Evolutionary conservation across 768 basidiomycete genomes (phyloP).

Genomic region (Agaricus bisporus): DNA sequence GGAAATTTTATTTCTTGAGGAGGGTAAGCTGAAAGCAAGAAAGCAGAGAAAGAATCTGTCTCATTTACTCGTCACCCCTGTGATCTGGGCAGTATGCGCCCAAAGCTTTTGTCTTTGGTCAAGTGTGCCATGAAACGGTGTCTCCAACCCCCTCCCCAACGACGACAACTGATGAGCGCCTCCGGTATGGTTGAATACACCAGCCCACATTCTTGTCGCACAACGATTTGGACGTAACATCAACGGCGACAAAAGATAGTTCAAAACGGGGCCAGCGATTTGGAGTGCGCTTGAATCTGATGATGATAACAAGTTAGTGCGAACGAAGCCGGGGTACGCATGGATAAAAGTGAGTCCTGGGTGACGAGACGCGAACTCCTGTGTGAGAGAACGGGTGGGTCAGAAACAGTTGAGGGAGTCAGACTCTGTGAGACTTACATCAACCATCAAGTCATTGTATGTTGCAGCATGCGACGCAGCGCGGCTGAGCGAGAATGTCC

Average conservation of each 20-base stretch:
- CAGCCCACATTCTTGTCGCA: constrained; percentile 31
- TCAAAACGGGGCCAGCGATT: constrained; percentile 14
- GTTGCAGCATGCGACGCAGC: constrained; percentile 26
- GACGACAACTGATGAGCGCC: constrained; percentile 27
- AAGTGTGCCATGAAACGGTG: constrained; percentile 28
- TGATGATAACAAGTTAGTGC: constrained; percentile 22
- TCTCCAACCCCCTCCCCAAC: constrained; percentile 25
- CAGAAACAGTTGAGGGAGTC: neutral
- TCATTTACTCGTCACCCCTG: neutral
- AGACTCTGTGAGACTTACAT: constrained; percentile 23
- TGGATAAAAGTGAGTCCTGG: constrained; percentile 34
- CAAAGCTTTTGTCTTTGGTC: constrained; percentile 30
- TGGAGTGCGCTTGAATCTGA: constrained; percentile 22
- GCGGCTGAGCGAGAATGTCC: constrained; percentile 26
- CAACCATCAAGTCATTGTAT: constrained; percentile 44
- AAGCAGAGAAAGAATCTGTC: neutral
- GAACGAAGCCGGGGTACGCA: constrained; percentile 31
- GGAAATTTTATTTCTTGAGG: no score
- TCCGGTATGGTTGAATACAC: constrained; percentile 18
- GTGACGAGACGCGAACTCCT: constrained; percentile 30
- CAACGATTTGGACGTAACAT: constrained; percentile 20
- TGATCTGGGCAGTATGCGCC: constrained; percentile 19
- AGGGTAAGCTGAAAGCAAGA: no score
- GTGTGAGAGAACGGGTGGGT: neutral
- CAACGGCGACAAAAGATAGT: constrained; percentile 19